Evolutionary conservation across 768 basidiomycete genomes (phyloP), one percentile per base, ranked within the genome.

Genomic region (Mrakia frigida): DNA sequence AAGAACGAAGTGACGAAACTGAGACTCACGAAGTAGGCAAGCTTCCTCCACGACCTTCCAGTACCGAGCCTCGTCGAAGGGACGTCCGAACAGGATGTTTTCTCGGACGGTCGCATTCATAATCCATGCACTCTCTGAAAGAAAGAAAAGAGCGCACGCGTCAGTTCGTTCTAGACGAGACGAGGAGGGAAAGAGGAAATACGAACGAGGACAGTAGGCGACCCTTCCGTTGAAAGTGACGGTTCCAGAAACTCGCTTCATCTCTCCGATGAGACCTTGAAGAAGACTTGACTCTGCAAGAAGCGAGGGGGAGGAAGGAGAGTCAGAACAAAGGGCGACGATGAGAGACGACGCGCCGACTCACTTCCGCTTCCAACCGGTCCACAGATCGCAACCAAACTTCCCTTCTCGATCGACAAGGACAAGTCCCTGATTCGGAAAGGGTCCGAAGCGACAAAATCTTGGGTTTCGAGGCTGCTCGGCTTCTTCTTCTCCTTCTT

Each of bases 381-480:
- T 5, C 92, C 94, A 37, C 94, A 92, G 60, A 98, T 88, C 0
- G 93, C 94, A 11, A 91, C 88, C 11, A 96, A 86, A 80, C 91
- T 87, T 0, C 93, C 93, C 0, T 88, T 85, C 2, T 92, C 90
- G 71, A 97, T 88, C 16, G 83, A 83, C 77, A 98, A 80, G 76
- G 87, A 86, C 78, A 96, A 83, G 75, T 90, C 85, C 18, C 84
- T 84, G 72, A 97, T 82, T 80, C 88, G 87, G 85, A 94, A 94
- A 2, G 87, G 87, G 53, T 81, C 79, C 53, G 71, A 50, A 16
- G 78, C 73, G 65, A 68, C 65, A n/a, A 68, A 68, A 7, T 50
- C 67, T 31, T 69, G 37, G 21, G 56, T 67, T 37, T 70, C 35
- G 70, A 81, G 61, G 33, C 68, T 73, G 53, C 0, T 23, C 21